These are phyloP conservation scores for Santalum album DNA, from an alignment of 164 flowering plant species.

Conservation along the genomic window DNA sequence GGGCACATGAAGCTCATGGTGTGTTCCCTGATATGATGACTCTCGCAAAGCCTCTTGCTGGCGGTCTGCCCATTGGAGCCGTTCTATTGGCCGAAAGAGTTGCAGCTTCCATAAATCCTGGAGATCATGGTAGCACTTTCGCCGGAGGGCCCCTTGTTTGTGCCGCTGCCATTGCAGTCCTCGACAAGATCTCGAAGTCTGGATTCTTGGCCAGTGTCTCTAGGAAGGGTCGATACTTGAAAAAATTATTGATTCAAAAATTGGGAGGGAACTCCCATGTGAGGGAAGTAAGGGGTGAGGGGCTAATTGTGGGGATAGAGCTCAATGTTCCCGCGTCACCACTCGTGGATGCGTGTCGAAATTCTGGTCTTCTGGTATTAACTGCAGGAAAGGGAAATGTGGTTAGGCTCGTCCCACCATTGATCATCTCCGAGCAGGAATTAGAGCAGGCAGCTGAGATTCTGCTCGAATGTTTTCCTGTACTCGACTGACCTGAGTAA, in stretches of 20 bases:
- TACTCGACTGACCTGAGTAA: constrained; percentile 22
- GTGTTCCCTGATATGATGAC: constrained; percentile 89
- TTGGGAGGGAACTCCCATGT: constrained; percentile 58
- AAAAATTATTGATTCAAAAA: constrained; percentile 34
- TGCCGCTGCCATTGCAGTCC: constrained; percentile 49
- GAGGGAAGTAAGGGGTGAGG: constrained; percentile 66
- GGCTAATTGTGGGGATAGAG: constrained; percentile 79
- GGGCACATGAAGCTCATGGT: constrained; percentile 78
- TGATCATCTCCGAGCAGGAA: constrained; percentile 67
- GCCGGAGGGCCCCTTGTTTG: constrained; percentile 76
- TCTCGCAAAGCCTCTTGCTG: constrained; percentile 88
- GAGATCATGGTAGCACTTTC: constrained; percentile 93
- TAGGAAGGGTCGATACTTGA: constrained; percentile 54
- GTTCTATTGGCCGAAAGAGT: constrained; percentile 63
- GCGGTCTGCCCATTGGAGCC: constrained; percentile 91
- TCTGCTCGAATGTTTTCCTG: constrained; percentile 34
- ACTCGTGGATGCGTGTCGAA: constrained; percentile 67
- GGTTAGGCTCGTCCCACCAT: constrained; percentile 83
- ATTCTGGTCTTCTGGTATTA: constrained; percentile 66
- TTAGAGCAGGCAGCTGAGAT: constrained; percentile 53
- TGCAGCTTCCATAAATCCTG: constrained; percentile 46
- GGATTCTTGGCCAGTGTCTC: constrained; percentile 52
- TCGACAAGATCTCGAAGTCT: constrained; percentile 62
- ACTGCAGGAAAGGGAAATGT: constrained; percentile 91
- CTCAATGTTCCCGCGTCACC: constrained; percentile 68